Evolutionary conservation across 192 early-diverging fungal species (phyloP), one percentile per base, ranked within the genome.

Genomic region (Backusella sp.): DNA sequence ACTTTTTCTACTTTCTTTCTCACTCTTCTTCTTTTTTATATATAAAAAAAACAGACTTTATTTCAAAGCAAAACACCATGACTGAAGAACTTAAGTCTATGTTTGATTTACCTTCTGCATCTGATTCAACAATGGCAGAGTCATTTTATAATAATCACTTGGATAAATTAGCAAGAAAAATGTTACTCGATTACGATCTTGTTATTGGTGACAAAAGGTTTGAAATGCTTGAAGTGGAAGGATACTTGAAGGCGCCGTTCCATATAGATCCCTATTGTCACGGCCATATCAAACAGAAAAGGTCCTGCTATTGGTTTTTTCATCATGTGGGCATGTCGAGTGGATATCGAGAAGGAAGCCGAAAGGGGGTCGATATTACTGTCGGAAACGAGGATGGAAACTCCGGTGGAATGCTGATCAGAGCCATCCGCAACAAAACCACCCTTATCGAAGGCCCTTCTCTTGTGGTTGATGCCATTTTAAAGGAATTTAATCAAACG

Each of bases 341-440:
- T n/a, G 76, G 77, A 36, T 82, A 70, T 30, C 65, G 68, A 26
- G 81, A 74, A 26, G 81, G 81, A 3, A 79, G 56, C 15, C 68
- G 81, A 28, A 82, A 82, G 17, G 77, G 81, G 8, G 7, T 82
- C 35, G 81, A 79, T 56, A 44, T 82, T 2, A 82, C 77, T 9
- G 34, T 74, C 28, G 76, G 76, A 0, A 56, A 75, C 56, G 23
- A 70, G 23, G 26, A 39, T 19, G 77, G 62, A 8, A 66, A 39
- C 32, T 44, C 39, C 32, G 81, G 81, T 66, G 81, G 81, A 7
- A 70, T 82, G 4, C 34, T 82, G 15, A 82, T 82, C 17, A 72
- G 79, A 11, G 68, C 74, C 11, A 46, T 80, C 7, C 56, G 66
- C 9, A 17, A 73, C 23, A 19, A 66, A 1, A 42, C 6, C 2